A percentile compares a stretch with the other conserved stretches of the same genome.
Evolutionary conservation across 2,329 filamentous ascomycete genomes (phyloP).

Genomic region (Periconia digitata): DNA sequence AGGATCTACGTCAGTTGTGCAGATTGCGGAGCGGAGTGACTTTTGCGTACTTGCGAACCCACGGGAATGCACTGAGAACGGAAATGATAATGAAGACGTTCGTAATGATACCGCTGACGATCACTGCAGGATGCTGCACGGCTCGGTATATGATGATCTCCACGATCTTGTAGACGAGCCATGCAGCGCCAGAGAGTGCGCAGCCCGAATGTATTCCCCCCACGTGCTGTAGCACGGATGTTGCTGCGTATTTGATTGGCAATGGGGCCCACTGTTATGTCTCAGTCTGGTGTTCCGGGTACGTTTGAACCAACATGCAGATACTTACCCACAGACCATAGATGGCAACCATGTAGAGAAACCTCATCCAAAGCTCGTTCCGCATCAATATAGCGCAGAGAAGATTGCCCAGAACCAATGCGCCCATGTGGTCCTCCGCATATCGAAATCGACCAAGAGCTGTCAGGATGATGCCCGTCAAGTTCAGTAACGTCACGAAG

Average conservation of each 20-base stretch:
- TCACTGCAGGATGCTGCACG: slow-evolving; percentile 33
- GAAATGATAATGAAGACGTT: slow-evolving; percentile 41
- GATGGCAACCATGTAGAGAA: slow-evolving; percentile 34
- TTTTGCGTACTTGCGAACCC: slow-evolving; percentile 34
- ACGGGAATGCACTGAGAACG: slow-evolving; percentile 37
- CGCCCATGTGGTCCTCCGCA: slow-evolving; percentile 36
- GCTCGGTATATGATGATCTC: slow-evolving; percentile 37
- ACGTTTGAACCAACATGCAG: background rate
- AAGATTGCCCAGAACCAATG: slow-evolving; percentile 36
- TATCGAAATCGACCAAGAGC: slow-evolving; percentile 31
- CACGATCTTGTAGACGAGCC: slow-evolving; percentile 38
- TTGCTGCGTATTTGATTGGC: slow-evolving; percentile 31
- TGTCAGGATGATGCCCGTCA: slow-evolving; percentile 32
- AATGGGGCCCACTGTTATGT: slow-evolving; percentile 34
- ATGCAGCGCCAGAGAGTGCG: slow-evolving; percentile 37
- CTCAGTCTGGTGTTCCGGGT: slow-evolving; percentile 5
- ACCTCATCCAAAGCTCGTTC: slow-evolving; percentile 37
- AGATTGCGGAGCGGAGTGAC: slow-evolving; percentile 7
- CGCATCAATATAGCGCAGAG: slow-evolving; percentile 34
- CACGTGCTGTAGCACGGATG: slow-evolving; percentile 36
- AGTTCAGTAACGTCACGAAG: slow-evolving; percentile 32
- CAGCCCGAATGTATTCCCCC: slow-evolving; percentile 41
- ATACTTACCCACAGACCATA: slow-evolving; percentile 29
- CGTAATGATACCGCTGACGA: slow-evolving; percentile 36
- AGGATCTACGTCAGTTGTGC: slow-evolving; percentile 13